Percentiles rank a stretch among this genome's conserved stretches.
These are phyloP conservation scores for Candida silvicultrix DNA, from an alignment of 805 yeast genomes.

Conservation along the genomic window DNA sequence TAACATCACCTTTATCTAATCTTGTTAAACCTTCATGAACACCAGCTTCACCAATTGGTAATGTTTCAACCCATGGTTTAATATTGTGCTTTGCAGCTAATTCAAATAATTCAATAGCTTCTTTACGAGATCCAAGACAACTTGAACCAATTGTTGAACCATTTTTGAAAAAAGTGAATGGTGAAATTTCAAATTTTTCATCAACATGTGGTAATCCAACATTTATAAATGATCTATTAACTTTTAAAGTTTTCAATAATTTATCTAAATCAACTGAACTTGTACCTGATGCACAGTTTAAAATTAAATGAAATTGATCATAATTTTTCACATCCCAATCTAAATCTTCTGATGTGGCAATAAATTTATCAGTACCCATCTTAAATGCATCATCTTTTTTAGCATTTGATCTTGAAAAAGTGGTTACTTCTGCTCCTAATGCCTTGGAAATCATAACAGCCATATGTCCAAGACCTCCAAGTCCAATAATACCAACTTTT, in stretches of 20 bases:
- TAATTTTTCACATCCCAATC: constrained; percentile 30
- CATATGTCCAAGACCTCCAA: constrained; percentile 55
- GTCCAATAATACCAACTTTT: constrained; percentile 48
- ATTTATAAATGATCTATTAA: constrained; percentile 51
- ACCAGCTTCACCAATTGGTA: constrained; percentile 46
- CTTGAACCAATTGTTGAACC: constrained; percentile 55
- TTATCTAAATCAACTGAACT: constrained; percentile 40
- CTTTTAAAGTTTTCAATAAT: constrained; percentile 45
- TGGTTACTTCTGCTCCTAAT: constrained; percentile 53
- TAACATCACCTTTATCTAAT: constrained; percentile 48
- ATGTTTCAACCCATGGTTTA: constrained; percentile 56
- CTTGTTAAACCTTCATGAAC: constrained; percentile 50
- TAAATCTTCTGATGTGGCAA: constrained; percentile 46
- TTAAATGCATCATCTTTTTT: constrained; percentile 42
- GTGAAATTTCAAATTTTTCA: constrained; percentile 33
- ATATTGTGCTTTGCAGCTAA: constrained; percentile 54
- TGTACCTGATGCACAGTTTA: constrained; percentile 42
- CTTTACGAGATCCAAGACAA: constrained; percentile 53
- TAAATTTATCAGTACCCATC: constrained; percentile 47
- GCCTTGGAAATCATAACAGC: constrained; percentile 52
- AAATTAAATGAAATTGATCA: constrained; percentile 38
- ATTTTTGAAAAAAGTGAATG: constrained; percentile 42
- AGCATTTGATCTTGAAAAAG: constrained; percentile 42
- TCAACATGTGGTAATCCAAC: constrained; percentile 61
- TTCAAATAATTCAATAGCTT: constrained; percentile 60